Evolutionary conservation across 352 stramenopile genomes (phyloP).

Genomic region (Pythium rhizo-oryzae): DNA sequence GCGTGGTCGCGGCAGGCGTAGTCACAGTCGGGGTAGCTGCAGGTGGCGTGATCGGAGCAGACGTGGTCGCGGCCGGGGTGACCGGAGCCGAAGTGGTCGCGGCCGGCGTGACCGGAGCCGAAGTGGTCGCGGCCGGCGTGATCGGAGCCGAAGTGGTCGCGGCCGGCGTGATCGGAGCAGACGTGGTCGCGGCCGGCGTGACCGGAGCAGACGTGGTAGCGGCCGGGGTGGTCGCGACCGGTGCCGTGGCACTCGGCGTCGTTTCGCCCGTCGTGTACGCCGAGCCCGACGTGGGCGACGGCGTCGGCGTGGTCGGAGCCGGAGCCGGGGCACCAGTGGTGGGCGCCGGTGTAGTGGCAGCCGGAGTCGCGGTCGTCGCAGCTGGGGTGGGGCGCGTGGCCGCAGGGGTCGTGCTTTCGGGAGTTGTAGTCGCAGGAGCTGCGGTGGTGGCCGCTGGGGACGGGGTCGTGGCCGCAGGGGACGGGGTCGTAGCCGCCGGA

Average conservation of each 20-base stretch:
- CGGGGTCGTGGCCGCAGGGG: no score
- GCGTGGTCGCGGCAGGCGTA: not conserved
- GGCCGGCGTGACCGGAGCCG: not conserved
- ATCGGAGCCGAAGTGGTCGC: not conserved
- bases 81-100: constrained; percentile 1
- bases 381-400: not conserved
- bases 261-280: not conserved
- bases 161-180: not conserved
- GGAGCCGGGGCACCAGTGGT: not conserved
- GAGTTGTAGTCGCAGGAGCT: no score
- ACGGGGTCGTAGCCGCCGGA: not conserved
- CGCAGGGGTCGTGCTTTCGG: no score
- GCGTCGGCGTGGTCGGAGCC: not conserved
- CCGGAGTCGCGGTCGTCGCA: not conserved
- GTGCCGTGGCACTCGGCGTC: not conserved
- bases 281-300: not conserved
- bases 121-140: not conserved
- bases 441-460: no score
- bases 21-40: not conserved
- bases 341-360: not conserved
- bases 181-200: not conserved
- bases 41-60: not conserved
- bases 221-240: not conserved
- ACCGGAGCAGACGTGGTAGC: not conserved
- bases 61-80: not conserved